phyloP scores from a whole-genome alignment of 2,329 filamentous ascomycete species.

The Rugonectria rugulosa region DNA sequence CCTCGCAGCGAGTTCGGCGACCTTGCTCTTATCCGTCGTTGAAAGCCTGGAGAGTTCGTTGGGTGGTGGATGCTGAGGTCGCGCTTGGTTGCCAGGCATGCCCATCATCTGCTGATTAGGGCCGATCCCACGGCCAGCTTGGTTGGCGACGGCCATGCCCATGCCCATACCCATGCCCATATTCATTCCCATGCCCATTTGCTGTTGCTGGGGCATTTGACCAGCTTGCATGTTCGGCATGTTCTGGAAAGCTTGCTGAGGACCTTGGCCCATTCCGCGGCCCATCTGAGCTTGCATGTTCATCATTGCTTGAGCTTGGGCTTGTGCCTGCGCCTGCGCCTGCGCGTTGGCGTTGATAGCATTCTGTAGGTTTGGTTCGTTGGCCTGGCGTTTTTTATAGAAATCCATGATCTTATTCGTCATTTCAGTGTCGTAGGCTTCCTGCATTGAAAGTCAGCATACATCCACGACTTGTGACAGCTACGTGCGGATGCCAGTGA shows the following conservation, averaged over 20 bases:
- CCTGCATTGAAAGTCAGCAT: slow-evolving; percentile 46
- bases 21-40: slow-evolving; percentile 53
- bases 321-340: slow-evolving; percentile 50
- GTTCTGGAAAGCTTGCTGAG: slow-evolving; percentile 63
- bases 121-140: slow-evolving; percentile 51
- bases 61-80: slow-evolving; percentile 39
- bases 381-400: slow-evolving; percentile 58
- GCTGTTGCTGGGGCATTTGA: slow-evolving; percentile 55
- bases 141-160: slow-evolving; percentile 50
- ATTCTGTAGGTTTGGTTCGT: slow-evolving; percentile 58
- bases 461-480: background rate
- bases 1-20: slow-evolving; percentile 53
- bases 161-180: slow-evolving; percentile 43
- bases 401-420: slow-evolving; percentile 56
- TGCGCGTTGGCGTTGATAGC: slow-evolving; percentile 56
- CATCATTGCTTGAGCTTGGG: slow-evolving; percentile 55
- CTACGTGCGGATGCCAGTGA: background rate
- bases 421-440: slow-evolving; percentile 59
- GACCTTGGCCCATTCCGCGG: slow-evolving; percentile 57
- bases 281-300: slow-evolving; percentile 62
- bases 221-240: slow-evolving; percentile 67
- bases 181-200: slow-evolving; percentile 41
- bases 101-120: slow-evolving; percentile 51
- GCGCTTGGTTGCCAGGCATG: slow-evolving; percentile 47
- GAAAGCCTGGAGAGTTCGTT: slow-evolving; percentile 50